Conservation (phyloP, 768 basidiomycete genomes). For the Suillus hirtellus region DNA sequence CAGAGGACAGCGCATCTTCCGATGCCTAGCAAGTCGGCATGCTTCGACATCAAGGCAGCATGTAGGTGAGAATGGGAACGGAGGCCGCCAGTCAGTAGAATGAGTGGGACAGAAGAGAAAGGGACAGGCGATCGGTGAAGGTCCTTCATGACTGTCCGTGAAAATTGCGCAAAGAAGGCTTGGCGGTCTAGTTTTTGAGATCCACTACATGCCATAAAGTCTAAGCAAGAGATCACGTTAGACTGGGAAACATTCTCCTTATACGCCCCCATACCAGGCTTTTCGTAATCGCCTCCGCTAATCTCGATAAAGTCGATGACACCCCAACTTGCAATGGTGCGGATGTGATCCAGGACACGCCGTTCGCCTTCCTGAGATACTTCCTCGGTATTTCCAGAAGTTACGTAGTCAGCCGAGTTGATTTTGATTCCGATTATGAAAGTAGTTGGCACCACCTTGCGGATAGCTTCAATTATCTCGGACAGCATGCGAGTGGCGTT, state of each 20-base stretch:
- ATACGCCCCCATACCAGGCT: slow-evolving; percentile 50
- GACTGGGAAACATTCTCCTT: slow-evolving; percentile 19
- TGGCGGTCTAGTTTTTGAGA: slow-evolving; percentile 49
- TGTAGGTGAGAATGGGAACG: slow-evolving; percentile 56
- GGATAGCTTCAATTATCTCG: slow-evolving; percentile 56
- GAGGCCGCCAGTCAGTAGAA: slow-evolving; percentile 84
- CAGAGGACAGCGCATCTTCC: slow-evolving; percentile 64
- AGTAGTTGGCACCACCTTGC: slow-evolving; percentile 48
- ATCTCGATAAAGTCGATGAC: slow-evolving; percentile 84
- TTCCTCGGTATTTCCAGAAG: slow-evolving; percentile 33
- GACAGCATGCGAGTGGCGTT: slow-evolving; percentile 59
- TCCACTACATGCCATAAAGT: slow-evolving; percentile 39
- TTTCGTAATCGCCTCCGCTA: slow-evolving; percentile 85
- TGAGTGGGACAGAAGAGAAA: slow-evolving; percentile 45
- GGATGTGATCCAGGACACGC: slow-evolving; percentile 61
- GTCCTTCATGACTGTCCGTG: slow-evolving; percentile 49
- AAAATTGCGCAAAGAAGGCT: slow-evolving; percentile 72
- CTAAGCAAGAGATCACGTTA: slow-evolving; percentile 29
- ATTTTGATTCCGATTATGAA: slow-evolving; percentile 81
- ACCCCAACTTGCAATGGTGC: slow-evolving; percentile 61
- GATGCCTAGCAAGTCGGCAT: slow-evolving; percentile 77
- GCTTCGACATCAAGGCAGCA: slow-evolving; percentile 48
- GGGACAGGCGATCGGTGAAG: slow-evolving; percentile 19
- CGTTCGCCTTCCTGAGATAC: slow-evolving; percentile 26
- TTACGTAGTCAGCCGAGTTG: slow-evolving; percentile 74